These are phyloP conservation scores for Pochonia chlamydosporia DNA, from an alignment of 2,329 filamentous ascomycete genomes.

Conservation along the genomic window DNA sequence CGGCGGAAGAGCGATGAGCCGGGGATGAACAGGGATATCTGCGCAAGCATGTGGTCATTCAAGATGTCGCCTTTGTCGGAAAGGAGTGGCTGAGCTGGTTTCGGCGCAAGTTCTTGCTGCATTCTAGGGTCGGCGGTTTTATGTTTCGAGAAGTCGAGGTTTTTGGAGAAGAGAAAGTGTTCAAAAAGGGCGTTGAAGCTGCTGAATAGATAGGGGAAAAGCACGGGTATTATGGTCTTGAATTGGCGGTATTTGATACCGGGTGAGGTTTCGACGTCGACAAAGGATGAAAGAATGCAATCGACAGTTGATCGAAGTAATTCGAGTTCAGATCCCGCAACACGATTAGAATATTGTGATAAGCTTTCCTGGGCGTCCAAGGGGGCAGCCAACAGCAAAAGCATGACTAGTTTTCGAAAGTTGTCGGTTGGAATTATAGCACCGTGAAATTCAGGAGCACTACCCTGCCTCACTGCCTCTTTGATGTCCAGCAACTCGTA, in stretches of 20 bases:
- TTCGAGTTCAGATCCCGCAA: slow-evolving; percentile 50
- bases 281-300: slow-evolving; percentile 59
- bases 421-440: slow-evolving; percentile 71
- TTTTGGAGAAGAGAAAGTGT: slow-evolving; percentile 69
- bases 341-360: slow-evolving; percentile 51
- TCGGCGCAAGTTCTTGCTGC: slow-evolving; percentile 6
- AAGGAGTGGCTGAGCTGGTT: slow-evolving; percentile 41
- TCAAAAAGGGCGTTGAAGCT: slow-evolving; percentile 66
- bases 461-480: slow-evolving; percentile 51
- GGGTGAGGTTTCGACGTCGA: slow-evolving; percentile 57
- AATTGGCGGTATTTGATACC: slow-evolving; percentile 59
- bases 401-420: slow-evolving; percentile 63
- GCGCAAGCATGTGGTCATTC: slow-evolving; percentile 57
- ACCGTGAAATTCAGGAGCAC: slow-evolving; percentile 46
- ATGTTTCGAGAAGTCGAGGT: slow-evolving; percentile 58
- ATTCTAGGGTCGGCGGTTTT: slow-evolving; percentile 20
- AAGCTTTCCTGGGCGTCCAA: slow-evolving; percentile 60
- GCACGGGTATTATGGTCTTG: slow-evolving; percentile 50
- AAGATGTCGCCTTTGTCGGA: slow-evolving; percentile 55
- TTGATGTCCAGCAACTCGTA: slow-evolving; percentile 62
- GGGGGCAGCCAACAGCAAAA: slow-evolving; percentile 62
- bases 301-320: slow-evolving; percentile 57
- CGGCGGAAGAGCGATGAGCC: slow-evolving; percentile 59
- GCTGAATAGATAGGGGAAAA: slow-evolving; percentile 61
- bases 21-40: slow-evolving; percentile 68